A percentile compares a stretch with the other conserved stretches of the same genome.
Conservation (phyloP, 345 rosid genomes). For the Gynandropsis gynandra region DNA sequence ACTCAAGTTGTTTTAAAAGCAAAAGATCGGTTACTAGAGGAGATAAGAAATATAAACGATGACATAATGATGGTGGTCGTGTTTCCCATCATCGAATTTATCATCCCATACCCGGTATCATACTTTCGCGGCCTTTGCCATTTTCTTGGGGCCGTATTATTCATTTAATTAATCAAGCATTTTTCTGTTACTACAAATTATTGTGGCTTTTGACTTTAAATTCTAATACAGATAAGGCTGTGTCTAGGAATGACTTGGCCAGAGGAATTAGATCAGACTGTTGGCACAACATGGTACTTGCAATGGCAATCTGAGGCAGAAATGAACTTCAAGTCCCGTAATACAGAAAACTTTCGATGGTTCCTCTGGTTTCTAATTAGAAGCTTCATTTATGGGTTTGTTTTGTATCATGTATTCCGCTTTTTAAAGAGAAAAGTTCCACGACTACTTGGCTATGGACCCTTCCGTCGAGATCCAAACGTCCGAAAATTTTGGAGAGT, state of each 20-base stretch:
- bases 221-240: conserved; percentile 50
- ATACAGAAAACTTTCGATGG: conserved; percentile 51
- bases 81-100: conserved; percentile 57
- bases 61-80: conserved; percentile 56
- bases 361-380: conserved; percentile 62
- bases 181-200: background rate
- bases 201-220: conserved; percentile 10
- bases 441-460: conserved; percentile 72
- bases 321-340: conserved; percentile 52
- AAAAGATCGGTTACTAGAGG: conserved; percentile 42
- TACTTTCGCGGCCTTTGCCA: conserved; percentile 8
- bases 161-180: too few species aligned
- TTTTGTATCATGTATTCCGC: conserved; percentile 51
- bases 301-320: conserved; percentile 83
- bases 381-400: conserved; percentile 47
- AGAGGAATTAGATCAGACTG: conserved; percentile 62
- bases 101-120: conserved; percentile 75
- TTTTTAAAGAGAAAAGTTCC: conserved; percentile 70
- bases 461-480: conserved; percentile 65
- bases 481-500: conserved; percentile 62
- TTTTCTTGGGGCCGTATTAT: conserved; percentile 3
- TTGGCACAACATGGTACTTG: conserved; percentile 81
- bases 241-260: conserved; percentile 92
- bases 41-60: conserved; percentile 51
- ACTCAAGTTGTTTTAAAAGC: conserved; percentile 35